phyloP scores from a whole-genome alignment of 202 grass and related monocot genomes.

The Carex arenaria region DNA sequence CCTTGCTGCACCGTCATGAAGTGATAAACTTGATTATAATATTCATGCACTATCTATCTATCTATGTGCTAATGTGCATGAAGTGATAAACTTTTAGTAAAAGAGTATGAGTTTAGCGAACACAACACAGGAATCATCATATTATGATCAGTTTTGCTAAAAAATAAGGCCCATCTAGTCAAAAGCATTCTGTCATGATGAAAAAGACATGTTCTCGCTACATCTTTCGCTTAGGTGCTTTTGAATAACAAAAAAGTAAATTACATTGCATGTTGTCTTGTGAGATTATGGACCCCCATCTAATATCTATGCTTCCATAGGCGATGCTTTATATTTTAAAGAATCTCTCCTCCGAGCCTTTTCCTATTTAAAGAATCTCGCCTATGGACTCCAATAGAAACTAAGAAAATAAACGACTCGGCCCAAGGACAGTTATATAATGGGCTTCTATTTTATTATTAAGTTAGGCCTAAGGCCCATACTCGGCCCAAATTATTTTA shows the following conservation, averaged over 20 bases:
- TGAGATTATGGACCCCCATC: background rate
- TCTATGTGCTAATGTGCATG: too few relatives aligned
- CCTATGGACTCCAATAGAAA: background rate
- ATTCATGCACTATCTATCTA: background rate
- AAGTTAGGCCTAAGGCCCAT: background rate
- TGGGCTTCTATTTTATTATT: background rate
- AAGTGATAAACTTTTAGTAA: background rate
- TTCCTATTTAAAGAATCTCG: background rate
- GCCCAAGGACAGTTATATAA: background rate
- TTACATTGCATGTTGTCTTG: background rate
- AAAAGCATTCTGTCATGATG: constrained; percentile 9
- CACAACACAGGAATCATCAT: background rate
- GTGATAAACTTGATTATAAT: background rate
- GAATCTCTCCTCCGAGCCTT: background rate
- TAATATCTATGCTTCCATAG: background rate
- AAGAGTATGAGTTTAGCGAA: background rate
- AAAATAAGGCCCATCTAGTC: background rate
- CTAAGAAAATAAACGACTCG: background rate
- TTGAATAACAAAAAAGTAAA: constrained; percentile 4
- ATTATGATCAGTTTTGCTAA: background rate
- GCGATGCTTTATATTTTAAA: too few relatives aligned
- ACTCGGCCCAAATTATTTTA: background rate
- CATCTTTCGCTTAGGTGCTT: background rate
- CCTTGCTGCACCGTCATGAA: background rate
- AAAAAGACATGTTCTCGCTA: constrained; percentile 2